Evolutionary conservation across 306 rosid genomes (phyloP).

Genomic region (Dalbergia cochinchinensis): DNA sequence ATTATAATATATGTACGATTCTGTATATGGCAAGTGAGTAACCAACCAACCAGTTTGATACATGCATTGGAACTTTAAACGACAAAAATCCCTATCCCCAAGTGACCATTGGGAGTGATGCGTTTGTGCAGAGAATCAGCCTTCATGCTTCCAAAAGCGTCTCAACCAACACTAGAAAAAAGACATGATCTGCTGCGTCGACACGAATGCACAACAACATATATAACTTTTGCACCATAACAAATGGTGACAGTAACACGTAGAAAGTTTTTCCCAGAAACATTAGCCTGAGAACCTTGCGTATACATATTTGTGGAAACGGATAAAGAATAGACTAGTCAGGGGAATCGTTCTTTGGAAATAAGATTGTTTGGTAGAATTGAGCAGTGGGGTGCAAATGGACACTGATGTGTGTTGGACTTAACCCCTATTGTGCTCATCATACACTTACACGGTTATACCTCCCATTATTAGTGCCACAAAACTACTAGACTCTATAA

Average conservation of each 20-base stretch:
- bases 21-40: background rate
- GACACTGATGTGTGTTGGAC: background rate
- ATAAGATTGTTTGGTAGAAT: background rate
- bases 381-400: background rate
- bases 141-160: background rate
- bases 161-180: background rate
- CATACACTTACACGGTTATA: no score
- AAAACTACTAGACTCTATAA: no score
- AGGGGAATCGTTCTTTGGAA: background rate
- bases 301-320: background rate
- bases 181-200: background rate
- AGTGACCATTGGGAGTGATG: slow-evolving; percentile 22
- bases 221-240: slow-evolving; percentile 1
- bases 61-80: background rate
- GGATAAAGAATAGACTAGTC: background rate
- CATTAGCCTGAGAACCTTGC: background rate
- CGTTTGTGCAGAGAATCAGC: slow-evolving; percentile 29
- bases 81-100: slow-evolving; percentile 34
- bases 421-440: no score
- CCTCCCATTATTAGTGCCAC: no score
- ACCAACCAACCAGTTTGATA: background rate
- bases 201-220: background rate
- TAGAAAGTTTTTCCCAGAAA: background rate
- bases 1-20: background rate
- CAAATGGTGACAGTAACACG: slow-evolving; percentile 13